A percentile compares a stretch with the other conserved stretches of the same genome.
phyloP scores from a whole-genome alignment of 768 basidiomycete genomes.

The Amanita fuliginea region DNA sequence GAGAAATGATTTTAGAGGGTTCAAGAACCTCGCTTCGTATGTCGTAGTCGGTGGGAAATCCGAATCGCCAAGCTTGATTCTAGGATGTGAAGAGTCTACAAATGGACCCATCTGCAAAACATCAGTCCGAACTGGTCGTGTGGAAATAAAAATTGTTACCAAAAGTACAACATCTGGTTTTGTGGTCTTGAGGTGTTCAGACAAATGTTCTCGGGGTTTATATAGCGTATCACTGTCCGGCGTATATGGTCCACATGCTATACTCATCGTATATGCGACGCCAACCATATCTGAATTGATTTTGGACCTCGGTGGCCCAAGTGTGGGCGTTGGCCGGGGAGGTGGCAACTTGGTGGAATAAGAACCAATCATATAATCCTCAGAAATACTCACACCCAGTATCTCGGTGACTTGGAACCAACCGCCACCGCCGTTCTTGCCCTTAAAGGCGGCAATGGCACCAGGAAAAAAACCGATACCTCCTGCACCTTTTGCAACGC shows the following conservation, averaged over 20 bases:
- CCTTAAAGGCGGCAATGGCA: conserved; percentile 74
- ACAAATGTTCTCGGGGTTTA: conserved; percentile 54
- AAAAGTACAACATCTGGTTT: conserved; percentile 74
- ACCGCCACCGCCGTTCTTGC: conserved; percentile 84
- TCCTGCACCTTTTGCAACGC: conserved; percentile 46
- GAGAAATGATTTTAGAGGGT: conserved; percentile 46
- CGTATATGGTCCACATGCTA: conserved; percentile 85
- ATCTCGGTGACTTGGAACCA: conserved; percentile 80
- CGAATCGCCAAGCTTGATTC: conserved; percentile 64
- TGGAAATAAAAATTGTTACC: conserved; percentile 27
- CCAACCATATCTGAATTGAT: conserved; percentile 30
- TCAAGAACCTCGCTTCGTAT: conserved; percentile 55
- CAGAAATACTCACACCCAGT: conserved; percentile 46
- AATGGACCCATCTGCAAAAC: conserved; percentile 78
- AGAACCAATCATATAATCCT: background rate
- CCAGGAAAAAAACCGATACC: conserved; percentile 82
- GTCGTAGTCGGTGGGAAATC: conserved; percentile 53
- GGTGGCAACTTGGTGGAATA: conserved; percentile 45
- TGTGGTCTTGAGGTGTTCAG: conserved; percentile 45
- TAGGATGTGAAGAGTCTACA: conserved; percentile 65
- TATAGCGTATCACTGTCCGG: conserved; percentile 66
- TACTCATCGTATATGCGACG: conserved; percentile 47
- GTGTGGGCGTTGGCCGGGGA: conserved; percentile 29
- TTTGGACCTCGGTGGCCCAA: conserved; percentile 14
- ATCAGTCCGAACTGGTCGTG: background rate